These are phyloP conservation scores for Mycena venus DNA, from an alignment of 768 basidiomycete genomes.

Conservation along the genomic window DNA sequence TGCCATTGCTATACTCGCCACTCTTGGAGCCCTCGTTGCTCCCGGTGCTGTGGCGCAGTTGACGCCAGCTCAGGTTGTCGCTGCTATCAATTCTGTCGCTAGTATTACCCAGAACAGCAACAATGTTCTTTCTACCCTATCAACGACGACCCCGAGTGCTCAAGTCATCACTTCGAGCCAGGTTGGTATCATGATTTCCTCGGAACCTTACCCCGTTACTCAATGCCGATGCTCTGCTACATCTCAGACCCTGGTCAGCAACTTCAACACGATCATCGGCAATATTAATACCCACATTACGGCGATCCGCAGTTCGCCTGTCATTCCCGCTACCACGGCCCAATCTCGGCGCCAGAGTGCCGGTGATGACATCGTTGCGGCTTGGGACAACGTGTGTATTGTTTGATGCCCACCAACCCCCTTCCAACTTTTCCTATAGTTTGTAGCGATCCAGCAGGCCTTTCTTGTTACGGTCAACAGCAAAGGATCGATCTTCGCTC, in stretches of 20 bases:
- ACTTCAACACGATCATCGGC: background rate
- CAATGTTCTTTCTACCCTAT: too few relatives aligned
- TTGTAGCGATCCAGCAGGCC: background rate
- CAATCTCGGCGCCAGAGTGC: background rate
- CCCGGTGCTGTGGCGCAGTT: background rate
- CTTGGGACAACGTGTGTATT: background rate
- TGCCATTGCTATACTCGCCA: background rate
- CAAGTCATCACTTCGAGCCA: background rate
- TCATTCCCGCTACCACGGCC: too few relatives aligned
- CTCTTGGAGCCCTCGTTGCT: background rate
- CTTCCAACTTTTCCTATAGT: background rate
- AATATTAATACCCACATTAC: background rate
- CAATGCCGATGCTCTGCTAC: too few relatives aligned
- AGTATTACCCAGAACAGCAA: too few relatives aligned
- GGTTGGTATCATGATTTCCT: background rate
- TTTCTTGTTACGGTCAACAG: background rate
- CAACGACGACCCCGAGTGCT: background rate
- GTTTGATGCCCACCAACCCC: background rate
- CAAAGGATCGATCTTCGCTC: too few relatives aligned
- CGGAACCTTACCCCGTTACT: background rate
- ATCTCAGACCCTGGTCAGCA: background rate
- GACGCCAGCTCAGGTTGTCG: background rate
- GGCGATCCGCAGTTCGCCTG: too few relatives aligned
- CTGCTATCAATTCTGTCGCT: background rate
- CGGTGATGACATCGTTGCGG: background rate